Conservation (phyloP, 2,329 filamentous ascomycete species). For the Pyrenochaeta sp. region DNA sequence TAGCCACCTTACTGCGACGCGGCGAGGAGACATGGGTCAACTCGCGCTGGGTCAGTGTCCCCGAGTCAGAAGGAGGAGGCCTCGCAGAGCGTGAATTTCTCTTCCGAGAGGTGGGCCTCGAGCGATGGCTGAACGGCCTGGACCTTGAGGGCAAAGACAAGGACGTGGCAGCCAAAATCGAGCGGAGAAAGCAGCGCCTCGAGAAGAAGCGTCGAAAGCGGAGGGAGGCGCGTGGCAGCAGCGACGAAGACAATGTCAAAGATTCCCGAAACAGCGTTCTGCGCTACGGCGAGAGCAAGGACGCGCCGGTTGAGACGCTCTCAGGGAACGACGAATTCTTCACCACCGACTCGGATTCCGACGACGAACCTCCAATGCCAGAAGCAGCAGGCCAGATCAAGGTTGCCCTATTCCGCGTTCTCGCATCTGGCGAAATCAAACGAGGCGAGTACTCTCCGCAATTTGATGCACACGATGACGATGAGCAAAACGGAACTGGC, state of each 20-base stretch:
- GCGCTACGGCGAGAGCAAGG: conserved; percentile 79
- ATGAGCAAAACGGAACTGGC: conserved; percentile 69
- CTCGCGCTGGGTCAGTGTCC: conserved; percentile 94
- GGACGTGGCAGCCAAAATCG: conserved; percentile 82
- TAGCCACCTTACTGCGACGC: conserved; percentile 87
- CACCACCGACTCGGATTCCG: conserved; percentile 71
- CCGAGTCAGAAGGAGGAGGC: conserved; percentile 88
- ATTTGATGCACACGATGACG: conserved; percentile 95
- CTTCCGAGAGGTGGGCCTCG: conserved; percentile 94
- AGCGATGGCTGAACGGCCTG: conserved; percentile 94
- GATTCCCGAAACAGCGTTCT: conserved; percentile 65
- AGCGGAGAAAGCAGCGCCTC: conserved; percentile 69
- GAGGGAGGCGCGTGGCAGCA: conserved; percentile 61
- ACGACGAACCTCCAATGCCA: conserved; percentile 84
- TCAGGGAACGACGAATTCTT: conserved; percentile 73
- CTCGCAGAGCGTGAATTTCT: conserved; percentile 96
- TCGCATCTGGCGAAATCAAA: conserved; percentile 96
- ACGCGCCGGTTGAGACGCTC: conserved; percentile 74
- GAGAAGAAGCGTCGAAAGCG: conserved; percentile 87
- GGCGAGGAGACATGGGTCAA: conserved; percentile 99
- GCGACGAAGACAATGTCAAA: conserved; percentile 55
- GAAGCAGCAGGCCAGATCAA: conserved; percentile 98
- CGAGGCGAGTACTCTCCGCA: conserved; percentile 97
- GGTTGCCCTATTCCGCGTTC: conserved; percentile 91
- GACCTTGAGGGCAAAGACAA: conserved; percentile 82